phyloP scores from a whole-genome alignment of 306 rosid species.

The Citrullus colocynthis region DNA sequence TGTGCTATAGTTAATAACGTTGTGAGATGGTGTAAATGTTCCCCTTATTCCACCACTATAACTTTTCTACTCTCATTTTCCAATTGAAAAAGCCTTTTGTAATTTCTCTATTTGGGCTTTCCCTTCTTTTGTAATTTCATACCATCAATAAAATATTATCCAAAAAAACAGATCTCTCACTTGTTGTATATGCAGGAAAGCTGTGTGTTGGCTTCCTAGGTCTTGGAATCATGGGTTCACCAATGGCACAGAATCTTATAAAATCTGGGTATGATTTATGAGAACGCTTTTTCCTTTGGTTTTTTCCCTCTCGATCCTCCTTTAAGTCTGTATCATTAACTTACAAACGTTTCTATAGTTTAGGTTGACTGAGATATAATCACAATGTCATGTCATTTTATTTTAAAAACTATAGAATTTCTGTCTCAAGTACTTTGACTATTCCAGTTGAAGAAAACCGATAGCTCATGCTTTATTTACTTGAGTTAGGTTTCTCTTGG shows the following conservation, averaged over 20 bases:
- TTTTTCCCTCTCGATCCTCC: neutral
- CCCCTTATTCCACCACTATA: too few species aligned
- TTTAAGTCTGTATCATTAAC: neutral
- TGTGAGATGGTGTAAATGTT: too few species aligned
- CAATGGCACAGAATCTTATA: conserved; percentile 80
- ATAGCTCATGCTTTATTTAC: neutral
- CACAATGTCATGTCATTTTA: neutral
- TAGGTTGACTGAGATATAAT: neutral
- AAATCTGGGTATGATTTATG: conserved; percentile 51
- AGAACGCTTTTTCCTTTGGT: neutral
- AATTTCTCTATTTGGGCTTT: too few species aligned
- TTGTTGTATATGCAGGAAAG: conserved; percentile 14
- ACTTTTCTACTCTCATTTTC: too few species aligned
- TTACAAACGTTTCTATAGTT: neutral
- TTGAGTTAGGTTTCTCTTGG: neutral
- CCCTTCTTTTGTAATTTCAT: too few species aligned
- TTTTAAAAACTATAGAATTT: neutral
- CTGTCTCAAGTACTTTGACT: neutral
- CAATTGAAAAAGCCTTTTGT: too few species aligned
- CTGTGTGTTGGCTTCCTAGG: conserved; percentile 73
- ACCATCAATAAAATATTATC: too few species aligned
- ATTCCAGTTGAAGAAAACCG: neutral
- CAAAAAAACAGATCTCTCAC: neutral
- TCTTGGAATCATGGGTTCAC: conserved; percentile 93
- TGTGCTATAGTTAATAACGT: too few species aligned